Conservation (phyloP, 2,329 filamentous ascomycete genomes). For the Aspergillus sp. region DNA sequence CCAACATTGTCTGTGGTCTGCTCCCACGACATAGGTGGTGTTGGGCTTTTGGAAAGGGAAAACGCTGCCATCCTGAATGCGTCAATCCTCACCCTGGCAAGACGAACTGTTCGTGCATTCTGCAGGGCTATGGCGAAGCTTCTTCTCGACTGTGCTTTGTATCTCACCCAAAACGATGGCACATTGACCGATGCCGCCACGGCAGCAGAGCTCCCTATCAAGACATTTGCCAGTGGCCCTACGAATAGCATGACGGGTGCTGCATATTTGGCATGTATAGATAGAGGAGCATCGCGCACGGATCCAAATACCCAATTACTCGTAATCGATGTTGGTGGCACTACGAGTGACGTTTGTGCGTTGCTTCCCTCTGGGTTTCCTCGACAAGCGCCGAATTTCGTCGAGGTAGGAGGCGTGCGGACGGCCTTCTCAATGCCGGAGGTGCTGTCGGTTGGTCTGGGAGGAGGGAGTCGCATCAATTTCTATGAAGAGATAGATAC, state of each 20-base stretch:
- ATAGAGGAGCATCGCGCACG: neutral
- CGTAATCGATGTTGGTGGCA: conserved; percentile 58
- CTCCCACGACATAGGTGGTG: conserved; percentile 48
- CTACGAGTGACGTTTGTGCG: conserved; percentile 57
- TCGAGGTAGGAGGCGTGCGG: conserved; percentile 54
- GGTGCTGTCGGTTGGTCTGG: conserved; percentile 53
- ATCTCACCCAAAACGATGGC: conserved; percentile 51
- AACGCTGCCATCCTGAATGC: conserved; percentile 50
- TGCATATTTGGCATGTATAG: conserved; percentile 26
- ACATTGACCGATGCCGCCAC: conserved; percentile 44
- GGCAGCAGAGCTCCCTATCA: conserved; percentile 45
- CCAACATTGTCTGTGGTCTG: conserved; percentile 36
- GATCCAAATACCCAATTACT: conserved; percentile 20
- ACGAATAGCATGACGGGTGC: conserved; percentile 53
- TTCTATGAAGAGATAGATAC: conserved; percentile 11
- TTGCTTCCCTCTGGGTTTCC: conserved; percentile 57
- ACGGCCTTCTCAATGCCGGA: conserved; percentile 58
- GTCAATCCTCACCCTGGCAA: conserved; percentile 43
- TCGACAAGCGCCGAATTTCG: conserved; percentile 54
- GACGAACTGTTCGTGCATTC: conserved; percentile 43
- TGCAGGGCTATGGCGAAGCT: conserved; percentile 43
- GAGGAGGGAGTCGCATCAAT: conserved; percentile 48
- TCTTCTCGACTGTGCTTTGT: conserved; percentile 42
- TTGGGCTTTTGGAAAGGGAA: conserved; percentile 47
- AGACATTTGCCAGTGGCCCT: conserved; percentile 49